Evolutionary conservation across 495 filamentous ascomycete species (phyloP).

Genomic region (Schizothecium vesticola): DNA sequence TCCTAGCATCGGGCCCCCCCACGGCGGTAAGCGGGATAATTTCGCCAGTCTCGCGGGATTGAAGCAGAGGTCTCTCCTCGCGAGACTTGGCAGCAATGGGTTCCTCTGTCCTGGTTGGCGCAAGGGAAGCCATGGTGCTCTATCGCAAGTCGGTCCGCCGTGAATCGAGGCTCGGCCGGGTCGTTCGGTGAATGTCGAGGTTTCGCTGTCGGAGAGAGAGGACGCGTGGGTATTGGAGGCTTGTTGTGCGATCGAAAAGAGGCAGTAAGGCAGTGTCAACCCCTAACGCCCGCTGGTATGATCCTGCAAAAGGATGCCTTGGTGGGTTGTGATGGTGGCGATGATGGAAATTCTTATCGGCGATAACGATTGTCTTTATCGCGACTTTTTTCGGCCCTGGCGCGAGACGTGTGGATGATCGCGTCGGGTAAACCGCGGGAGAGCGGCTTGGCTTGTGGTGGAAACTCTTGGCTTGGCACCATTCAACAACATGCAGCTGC

Average conservation of each 20-base stretch:
- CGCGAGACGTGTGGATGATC: conserved; percentile 13
- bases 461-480: background rate
- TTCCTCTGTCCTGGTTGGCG: conserved; percentile 18
- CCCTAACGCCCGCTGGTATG: background rate
- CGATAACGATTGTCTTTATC: conserved; percentile 12
- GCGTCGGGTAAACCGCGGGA: conserved; percentile 15
- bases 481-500: background rate
- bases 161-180: background rate
- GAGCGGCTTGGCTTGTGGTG: too few species aligned
- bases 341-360: conserved; percentile 10
- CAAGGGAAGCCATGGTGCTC: conserved; percentile 21
- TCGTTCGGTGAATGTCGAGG: background rate
- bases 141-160: background rate
- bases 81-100: conserved; percentile 17
- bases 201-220: background rate
- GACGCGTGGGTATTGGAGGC: background rate
- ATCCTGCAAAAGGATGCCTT: background rate
- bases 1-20: conserved; percentile 27
- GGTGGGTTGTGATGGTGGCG: background rate
- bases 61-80: conserved; percentile 36
- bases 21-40: conserved; percentile 41
- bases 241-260: background rate
- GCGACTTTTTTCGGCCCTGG: conserved; percentile 15
- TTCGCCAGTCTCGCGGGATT: conserved; percentile 60
- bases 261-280: background rate